These are phyloP conservation scores for Neurospora hispaniola DNA, from an alignment of 495 filamentous ascomycete genomes.

Conservation along the genomic window DNA sequence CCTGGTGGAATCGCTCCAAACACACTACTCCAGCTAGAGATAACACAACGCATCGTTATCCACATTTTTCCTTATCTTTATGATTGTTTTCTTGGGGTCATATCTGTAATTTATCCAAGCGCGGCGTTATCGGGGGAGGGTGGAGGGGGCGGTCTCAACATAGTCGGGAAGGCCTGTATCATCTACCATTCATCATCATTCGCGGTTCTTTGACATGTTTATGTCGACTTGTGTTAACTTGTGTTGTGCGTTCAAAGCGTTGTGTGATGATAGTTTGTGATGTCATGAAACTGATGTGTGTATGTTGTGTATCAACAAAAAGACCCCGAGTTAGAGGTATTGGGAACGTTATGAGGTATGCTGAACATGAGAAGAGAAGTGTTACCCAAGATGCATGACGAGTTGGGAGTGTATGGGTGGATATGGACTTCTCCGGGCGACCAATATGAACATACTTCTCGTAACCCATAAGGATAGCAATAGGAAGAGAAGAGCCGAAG, in stretches of 20 bases:
- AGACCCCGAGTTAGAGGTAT: background rate
- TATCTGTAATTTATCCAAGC: slow-evolving; percentile 5
- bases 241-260: background rate
- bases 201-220: background rate
- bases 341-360: background rate
- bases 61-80: background rate
- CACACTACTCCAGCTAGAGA: background rate
- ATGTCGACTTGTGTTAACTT: background rate
- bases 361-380: background rate
- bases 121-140: slow-evolving; percentile 13
- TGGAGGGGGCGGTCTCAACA: background rate
- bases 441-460: background rate
- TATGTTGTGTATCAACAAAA: background rate
- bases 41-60: background rate
- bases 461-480: background rate
- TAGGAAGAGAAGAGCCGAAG: background rate
- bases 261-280: background rate
- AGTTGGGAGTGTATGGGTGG: background rate
- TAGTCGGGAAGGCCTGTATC: slow-evolving; percentile 10
- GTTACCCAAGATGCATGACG: background rate
- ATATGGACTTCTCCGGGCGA: background rate
- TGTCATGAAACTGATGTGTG: background rate
- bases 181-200: background rate
- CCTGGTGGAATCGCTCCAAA: background rate
- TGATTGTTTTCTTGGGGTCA: background rate